A percentile compares a stretch with the other conserved stretches of the same genome.
Conservation (phyloP, 2,329 filamentous ascomycete species). For the Paradendryphiella salina region DNA sequence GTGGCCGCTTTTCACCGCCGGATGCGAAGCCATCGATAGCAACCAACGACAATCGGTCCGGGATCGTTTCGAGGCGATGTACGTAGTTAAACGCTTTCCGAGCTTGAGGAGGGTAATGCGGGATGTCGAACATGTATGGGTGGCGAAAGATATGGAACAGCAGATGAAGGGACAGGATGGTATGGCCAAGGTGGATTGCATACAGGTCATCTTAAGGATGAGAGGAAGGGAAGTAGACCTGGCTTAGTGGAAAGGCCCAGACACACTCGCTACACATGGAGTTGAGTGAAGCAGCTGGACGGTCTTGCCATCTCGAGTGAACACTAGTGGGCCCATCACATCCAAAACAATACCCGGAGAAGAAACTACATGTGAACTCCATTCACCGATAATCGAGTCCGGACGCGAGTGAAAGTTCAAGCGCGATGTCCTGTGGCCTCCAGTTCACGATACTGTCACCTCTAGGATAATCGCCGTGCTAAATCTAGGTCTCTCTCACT, state of each 20-base stretch:
- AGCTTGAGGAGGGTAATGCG: constrained; percentile 32
- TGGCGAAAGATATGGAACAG: constrained; percentile 33
- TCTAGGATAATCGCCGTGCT: too few relatives aligned
- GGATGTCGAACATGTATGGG: constrained; percentile 39
- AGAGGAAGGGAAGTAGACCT: constrained; percentile 38
- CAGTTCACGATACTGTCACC: too few relatives aligned
- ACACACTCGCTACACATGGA: too few relatives aligned
- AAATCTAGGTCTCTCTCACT: too few relatives aligned
- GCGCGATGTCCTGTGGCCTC: too few relatives aligned
- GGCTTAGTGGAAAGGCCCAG: constrained; percentile 14
- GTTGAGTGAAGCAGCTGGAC: too few relatives aligned
- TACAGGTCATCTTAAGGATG: constrained; percentile 33
- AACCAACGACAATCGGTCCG: constrained; percentile 32
- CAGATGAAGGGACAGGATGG: constrained; percentile 26
- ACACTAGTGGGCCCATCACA: too few relatives aligned
- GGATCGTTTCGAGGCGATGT: constrained; percentile 33
- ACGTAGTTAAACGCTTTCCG: constrained; percentile 27
- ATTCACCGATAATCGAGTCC: too few relatives aligned
- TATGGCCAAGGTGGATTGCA: constrained; percentile 39
- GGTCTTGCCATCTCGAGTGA: too few relatives aligned
- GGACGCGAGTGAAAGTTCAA: too few relatives aligned
- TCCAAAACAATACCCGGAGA: too few relatives aligned
- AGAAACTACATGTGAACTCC: too few relatives aligned
- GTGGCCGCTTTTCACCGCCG: constrained; percentile 42
- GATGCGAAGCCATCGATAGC: constrained; percentile 32